Conservation (phyloP, 805 yeast species). For the Clavispora carvajalis region DNA sequence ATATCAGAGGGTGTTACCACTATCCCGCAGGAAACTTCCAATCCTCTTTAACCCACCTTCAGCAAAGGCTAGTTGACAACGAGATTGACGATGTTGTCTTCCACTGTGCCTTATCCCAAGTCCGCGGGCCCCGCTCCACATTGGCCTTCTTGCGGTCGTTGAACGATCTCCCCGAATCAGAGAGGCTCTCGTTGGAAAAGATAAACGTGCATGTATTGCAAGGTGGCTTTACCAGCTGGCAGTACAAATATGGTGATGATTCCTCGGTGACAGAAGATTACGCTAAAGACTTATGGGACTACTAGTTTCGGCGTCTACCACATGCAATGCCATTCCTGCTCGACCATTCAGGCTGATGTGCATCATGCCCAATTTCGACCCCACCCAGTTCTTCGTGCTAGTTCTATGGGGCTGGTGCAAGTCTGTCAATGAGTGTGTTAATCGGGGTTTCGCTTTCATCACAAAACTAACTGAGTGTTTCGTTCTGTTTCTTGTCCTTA, state of each 20-base stretch:
- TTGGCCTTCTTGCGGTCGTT: constrained; percentile 50
- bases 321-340: too few species aligned
- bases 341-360: too few species aligned
- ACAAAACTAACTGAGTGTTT: too few species aligned
- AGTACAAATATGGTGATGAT: constrained; percentile 65
- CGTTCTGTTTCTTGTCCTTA: too few species aligned
- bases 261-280: constrained; percentile 50
- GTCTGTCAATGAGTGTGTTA: too few species aligned
- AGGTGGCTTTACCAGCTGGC: constrained; percentile 91
- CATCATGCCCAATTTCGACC: too few species aligned
- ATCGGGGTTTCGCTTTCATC: too few species aligned
- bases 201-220: constrained; percentile 62
- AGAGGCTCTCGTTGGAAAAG: constrained; percentile 20
- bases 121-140: constrained; percentile 86
- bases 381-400: too few species aligned
- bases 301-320: too few species aligned
- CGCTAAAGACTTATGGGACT: constrained; percentile 33
- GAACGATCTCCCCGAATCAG: constrained; percentile 23
- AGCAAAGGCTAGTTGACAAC: constrained; percentile 25
- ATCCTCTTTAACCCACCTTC: constrained; percentile 33
- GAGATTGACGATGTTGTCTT: constrained; percentile 58
- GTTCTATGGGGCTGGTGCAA: too few species aligned
- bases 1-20: constrained; percentile 51
- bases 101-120: constrained; percentile 90
- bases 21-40: constrained; percentile 48